Base-by-base conservation (phyloP, 2,329 filamentous ascomycete species). In the Aspergillus unguis region DNA sequence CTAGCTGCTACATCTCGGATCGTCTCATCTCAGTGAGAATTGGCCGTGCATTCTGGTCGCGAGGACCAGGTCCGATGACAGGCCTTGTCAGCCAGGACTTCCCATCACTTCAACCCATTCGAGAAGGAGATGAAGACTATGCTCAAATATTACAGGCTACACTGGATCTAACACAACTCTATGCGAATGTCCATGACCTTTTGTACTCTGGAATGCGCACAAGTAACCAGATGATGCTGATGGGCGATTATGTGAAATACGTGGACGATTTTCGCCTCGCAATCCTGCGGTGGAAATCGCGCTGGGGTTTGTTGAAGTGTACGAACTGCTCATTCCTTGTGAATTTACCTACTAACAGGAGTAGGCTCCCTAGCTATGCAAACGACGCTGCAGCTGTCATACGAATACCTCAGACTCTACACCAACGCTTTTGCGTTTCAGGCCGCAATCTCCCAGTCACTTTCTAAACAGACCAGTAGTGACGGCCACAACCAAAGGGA, bases 401-500 rank as follows among this genome's bases (percentile, higher is more conserved):
- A 88, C 62, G 85, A 89, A 59, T 90, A 88, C 62, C 71, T 90
- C 1, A 79, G 86, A 5, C 76, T 90, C 1, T 90, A 90, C 65
- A 87, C 86, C 45, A 88, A 88, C 53, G 86, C 86, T 0, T 90
- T 89, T 63, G 86, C 86, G 1, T 89, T 89, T 59, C 86, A 90
- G 64, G 86, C 86, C 2, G 87, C 85, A 1, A 82, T 81, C 45
- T 82, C 70, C 60, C 80, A 77, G 62, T 80, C 69, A 50, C 69
- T 71, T 44, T 66, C 63, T 52, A 72, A 73, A 60, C 64, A 67
- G 43, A 68, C 70, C 17, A 17, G 17, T 58, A 62, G 64, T 23
- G 63, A 74, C 57, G 60, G 65, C 36, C 58, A 65, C 45, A 62
- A 65, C 38, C 65, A 71, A 57, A 64, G 70, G 58, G 68, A 77